Conservation (phyloP, 495 filamentous ascomycete genomes). For the Neurospora sp. region DNA sequence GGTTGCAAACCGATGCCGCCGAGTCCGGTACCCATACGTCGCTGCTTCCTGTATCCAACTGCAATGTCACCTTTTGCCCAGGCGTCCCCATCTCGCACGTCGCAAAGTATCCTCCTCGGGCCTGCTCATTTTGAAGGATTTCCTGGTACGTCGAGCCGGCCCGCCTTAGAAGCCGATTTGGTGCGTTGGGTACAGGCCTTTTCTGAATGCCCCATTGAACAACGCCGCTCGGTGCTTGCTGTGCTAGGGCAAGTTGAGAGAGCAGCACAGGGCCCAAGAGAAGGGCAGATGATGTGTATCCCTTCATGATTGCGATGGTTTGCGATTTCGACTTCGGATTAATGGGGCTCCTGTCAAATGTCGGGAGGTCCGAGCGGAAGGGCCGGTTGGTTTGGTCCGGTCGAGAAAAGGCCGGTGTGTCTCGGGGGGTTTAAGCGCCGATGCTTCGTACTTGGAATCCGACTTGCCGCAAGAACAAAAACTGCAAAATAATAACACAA, state of each 20-base stretch:
- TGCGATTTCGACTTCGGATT: background rate
- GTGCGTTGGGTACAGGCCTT: slow-evolving; percentile 6
- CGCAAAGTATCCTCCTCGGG: slow-evolving; percentile 53
- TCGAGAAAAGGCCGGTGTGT: background rate
- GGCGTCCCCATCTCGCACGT: slow-evolving; percentile 65
- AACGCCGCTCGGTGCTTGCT: slow-evolving; percentile 18
- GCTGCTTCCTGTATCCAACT: slow-evolving; percentile 79
- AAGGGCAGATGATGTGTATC: slow-evolving; percentile 5
- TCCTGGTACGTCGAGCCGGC: slow-evolving; percentile 25
- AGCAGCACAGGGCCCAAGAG: slow-evolving; percentile 20
- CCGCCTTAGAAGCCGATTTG: slow-evolving; percentile 18
- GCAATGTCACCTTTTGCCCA: slow-evolving; percentile 51
- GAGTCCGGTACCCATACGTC: slow-evolving; percentile 77
- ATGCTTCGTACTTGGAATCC: background rate
- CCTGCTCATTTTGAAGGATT: slow-evolving; percentile 28
- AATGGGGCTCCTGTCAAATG: background rate
- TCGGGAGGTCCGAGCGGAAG: background rate
- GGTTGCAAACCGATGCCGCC: slow-evolving; percentile 47
- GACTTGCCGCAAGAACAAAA: background rate
- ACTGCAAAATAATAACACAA: background rate
- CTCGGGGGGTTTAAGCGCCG: background rate
- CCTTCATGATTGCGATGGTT: slow-evolving; percentile 15
- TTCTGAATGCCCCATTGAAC: slow-evolving; percentile 35
- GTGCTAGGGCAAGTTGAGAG: slow-evolving; percentile 20
- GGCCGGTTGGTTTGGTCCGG: background rate